A percentile compares a stretch with the other conserved stretches of the same genome.
Conservation (phyloP, 805 yeast genomes). For the Ogataea henricii region DNA sequence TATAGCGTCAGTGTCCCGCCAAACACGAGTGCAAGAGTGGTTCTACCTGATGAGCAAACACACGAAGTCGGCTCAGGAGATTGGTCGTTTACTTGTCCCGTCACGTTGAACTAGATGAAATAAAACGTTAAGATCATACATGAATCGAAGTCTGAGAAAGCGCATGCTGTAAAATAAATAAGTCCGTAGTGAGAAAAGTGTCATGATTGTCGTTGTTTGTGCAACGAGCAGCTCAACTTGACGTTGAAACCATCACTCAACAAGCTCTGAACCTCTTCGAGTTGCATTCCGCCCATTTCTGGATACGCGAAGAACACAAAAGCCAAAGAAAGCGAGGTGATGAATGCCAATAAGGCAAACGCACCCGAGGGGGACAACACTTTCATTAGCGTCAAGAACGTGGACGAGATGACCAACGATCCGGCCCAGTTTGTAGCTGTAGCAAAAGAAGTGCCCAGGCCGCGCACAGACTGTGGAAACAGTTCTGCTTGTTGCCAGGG, state of each 20-base stretch:
- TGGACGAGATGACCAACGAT: slow-evolving; percentile 51
- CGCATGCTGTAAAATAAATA: no score
- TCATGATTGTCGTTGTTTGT: slow-evolving; percentile 2
- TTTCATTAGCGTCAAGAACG: slow-evolving; percentile 55
- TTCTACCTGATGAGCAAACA: slow-evolving; percentile 16
- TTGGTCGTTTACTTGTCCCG: neutral
- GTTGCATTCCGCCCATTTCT: slow-evolving; percentile 51
- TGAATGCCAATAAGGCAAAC: slow-evolving; percentile 46
- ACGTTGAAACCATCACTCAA: slow-evolving; percentile 51
- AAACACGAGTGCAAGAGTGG: slow-evolving; percentile 14
- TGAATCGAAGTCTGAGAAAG: neutral
- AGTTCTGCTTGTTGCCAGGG: slow-evolving; percentile 64
- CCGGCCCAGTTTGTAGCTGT: slow-evolving; percentile 51
- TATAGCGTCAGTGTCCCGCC: slow-evolving; percentile 16
- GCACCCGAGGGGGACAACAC: slow-evolving; percentile 55
- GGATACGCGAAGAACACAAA: slow-evolving; percentile 51
- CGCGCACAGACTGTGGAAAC: slow-evolving; percentile 56
- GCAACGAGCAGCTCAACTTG: slow-evolving; percentile 38
- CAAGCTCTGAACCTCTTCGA: slow-evolving; percentile 51
- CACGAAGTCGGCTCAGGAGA: slow-evolving; percentile 17
- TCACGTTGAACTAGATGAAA: no score
- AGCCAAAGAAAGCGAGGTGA: slow-evolving; percentile 44
- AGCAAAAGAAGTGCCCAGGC: slow-evolving; percentile 45
- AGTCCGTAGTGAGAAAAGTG: no score
- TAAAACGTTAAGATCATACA: no score